These are phyloP conservation scores for Thielaviopsis populi DNA, from an alignment of 2,329 filamentous ascomycete genomes.

Conservation along the genomic window DNA sequence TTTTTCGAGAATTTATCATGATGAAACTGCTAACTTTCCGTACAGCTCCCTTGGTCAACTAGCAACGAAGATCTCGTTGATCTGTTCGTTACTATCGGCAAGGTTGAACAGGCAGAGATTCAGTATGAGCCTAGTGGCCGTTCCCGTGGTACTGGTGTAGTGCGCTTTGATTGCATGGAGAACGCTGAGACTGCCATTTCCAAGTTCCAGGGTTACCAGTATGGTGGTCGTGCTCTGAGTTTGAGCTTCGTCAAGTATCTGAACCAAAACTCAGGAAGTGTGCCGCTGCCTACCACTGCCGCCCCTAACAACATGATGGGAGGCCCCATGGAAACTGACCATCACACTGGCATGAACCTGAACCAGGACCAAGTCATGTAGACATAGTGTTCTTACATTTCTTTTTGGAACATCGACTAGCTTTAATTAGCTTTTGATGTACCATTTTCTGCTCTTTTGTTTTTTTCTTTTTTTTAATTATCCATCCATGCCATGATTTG, in stretches of 20 bases:
- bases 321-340: conserved; percentile 68
- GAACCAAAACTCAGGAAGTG: conserved; percentile 32
- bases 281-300: not conserved
- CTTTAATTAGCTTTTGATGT: not conserved
- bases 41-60: conserved; percentile 89
- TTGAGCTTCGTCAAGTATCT: conserved; percentile 90
- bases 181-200: conserved; percentile 88
- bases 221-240: conserved; percentile 84
- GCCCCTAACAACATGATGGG: conserved; percentile 20
- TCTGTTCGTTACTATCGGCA: conserved; percentile 93
- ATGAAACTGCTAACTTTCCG: conserved; percentile 19
- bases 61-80: conserved; percentile 96
- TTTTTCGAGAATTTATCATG: not conserved
- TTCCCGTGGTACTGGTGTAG: conserved; percentile 90
- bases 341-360: conserved; percentile 58
- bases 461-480: conserved; percentile 1
- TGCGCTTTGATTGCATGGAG: conserved; percentile 69
- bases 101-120: conserved; percentile 96
- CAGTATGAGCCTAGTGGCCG: conserved; percentile 95
- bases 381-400: not conserved
- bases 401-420: not conserved
- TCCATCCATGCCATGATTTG: conserved; percentile 4
- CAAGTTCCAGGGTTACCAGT: conserved; percentile 96
- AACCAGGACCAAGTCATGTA: conserved; percentile 97
- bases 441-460: conserved; percentile 7